Evolutionary conservation across 148 eudicot species (phyloP), one percentile per base, ranked within the genome.

Genomic region (Selenicereus undatus): DNA sequence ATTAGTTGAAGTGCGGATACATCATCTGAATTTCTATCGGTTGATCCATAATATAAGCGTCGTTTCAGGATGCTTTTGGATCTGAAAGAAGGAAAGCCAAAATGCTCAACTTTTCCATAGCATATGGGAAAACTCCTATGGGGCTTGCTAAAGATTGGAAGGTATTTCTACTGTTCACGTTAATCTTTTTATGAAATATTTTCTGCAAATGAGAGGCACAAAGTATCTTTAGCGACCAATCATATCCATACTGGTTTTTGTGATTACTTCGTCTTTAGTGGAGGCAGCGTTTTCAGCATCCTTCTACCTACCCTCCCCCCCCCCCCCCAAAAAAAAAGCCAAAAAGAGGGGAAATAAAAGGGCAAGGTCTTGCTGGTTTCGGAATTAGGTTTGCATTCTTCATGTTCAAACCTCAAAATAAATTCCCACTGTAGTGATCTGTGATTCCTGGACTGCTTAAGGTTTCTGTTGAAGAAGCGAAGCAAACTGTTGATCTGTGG

Each of bases 91-190:
- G 99, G 87, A 96, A 96, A 85, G 99, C 98, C 1, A 96, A 96
- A 84, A 96, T 94, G 99, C 97, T 96, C n/a, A 96, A 96, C 80
- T 96, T 96, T 87, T 96, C 98, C 83, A 96, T 96, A 83, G 99
- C 99, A 42, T 96, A 96, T 82, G 98, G 99, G 65, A 96, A 93
- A 87, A 96, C 98, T 32, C 86, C 95, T 3, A 81, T 91, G 76
- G 99, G 99, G 36, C 94, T 96, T 79, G 93, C 99, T 76, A 93
- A 92, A 72, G 99, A 96, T 82, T 96, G 98, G 99, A 94, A 94
- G 98, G 99, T 94, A 89, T 58, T 74, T 68, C 30, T 43, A 62
- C 73, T 26, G 54, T 81, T 82, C 26, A 56, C 32, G 20, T 70
- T 16, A 30, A 30, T 62, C 24, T 79, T 79, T 5, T 27, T 9